phyloP scores from a whole-genome alignment of 768 basidiomycete species.

The Panaeolus cyanescens region DNA sequence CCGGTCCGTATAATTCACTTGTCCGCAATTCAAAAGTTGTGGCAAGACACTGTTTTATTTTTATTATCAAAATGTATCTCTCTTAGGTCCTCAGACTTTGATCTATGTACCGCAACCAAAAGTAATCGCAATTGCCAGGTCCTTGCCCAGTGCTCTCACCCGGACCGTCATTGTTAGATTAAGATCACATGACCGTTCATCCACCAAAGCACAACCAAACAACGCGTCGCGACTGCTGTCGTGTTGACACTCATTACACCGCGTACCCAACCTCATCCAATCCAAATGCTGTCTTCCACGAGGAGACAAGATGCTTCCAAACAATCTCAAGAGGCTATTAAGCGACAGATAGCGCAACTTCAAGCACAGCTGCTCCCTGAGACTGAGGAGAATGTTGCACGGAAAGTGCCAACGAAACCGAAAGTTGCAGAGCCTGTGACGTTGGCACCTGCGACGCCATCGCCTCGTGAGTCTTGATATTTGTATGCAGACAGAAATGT shows the following conservation, averaged over 20 bases:
- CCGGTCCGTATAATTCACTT: too few species aligned
- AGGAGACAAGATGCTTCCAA: slow-evolving; percentile 38
- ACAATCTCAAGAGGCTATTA: slow-evolving; percentile 49
- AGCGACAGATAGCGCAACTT: slow-evolving; percentile 54
- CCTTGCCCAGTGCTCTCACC: too few species aligned
- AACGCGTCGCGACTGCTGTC: slow-evolving; percentile 13
- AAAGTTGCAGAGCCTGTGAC: slow-evolving; percentile 41
- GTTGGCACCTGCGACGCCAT: slow-evolving; percentile 62
- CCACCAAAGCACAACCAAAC: slow-evolving; percentile 13
- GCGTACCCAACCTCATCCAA: neutral
- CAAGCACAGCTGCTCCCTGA: slow-evolving; percentile 54
- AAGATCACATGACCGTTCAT: too few species aligned
- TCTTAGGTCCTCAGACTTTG: too few species aligned
- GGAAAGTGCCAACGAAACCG: slow-evolving; percentile 43
- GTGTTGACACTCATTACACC: neutral
- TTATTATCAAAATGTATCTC: too few species aligned
- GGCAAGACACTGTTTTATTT: too few species aligned
- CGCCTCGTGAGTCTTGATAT: slow-evolving; percentile 54
- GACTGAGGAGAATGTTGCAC: slow-evolving; percentile 14
- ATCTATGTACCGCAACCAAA: too few species aligned
- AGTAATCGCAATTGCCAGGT: too few species aligned
- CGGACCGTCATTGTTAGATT: too few species aligned
- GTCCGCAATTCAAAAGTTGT: too few species aligned
- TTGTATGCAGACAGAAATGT: neutral
- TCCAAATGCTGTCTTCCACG: slow-evolving; percentile 57